phyloP scores from a whole-genome alignment of 352 stramenopile species.

The Phytophthora melonis region DNA sequence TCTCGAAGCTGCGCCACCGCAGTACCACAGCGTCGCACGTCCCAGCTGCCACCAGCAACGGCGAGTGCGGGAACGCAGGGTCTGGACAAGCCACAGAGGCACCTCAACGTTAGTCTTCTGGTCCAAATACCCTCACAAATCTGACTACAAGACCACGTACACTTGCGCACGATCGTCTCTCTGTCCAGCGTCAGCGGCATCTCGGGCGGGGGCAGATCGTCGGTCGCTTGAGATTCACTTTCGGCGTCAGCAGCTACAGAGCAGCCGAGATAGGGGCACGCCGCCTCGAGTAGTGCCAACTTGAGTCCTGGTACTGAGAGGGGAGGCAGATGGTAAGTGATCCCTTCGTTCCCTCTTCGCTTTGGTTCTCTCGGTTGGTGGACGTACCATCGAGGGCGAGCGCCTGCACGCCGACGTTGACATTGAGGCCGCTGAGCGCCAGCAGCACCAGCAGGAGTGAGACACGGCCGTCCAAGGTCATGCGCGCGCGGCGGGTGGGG shows the following conservation, averaged over 20 bases:
- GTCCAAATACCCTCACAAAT: background rate
- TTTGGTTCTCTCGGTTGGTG: background rate
- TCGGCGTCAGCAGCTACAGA: background rate
- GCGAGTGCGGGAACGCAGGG: constrained; percentile 52
- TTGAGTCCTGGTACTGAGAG: constrained; percentile 7
- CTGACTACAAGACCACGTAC: constrained; percentile 19
- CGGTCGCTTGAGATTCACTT: background rate
- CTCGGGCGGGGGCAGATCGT: constrained; percentile 34
- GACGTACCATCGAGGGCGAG: constrained; percentile 34
- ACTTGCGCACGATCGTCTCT: constrained; percentile 37
- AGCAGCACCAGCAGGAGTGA: constrained; percentile 17
- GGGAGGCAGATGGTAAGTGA: constrained; percentile 7
- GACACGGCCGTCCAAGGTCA: constrained; percentile 10
- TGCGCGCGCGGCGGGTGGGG: constrained; percentile 6
- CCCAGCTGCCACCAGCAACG: constrained; percentile 51
- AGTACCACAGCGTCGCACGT: constrained; percentile 54
- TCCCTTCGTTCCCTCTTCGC: constrained; percentile 8
- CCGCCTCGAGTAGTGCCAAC: constrained; percentile 13
- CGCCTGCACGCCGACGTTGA: constrained; percentile 19
- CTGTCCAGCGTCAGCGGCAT: constrained; percentile 37
- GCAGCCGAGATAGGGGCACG: constrained; percentile 26
- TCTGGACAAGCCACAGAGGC: constrained; percentile 23
- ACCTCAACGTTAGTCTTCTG: background rate
- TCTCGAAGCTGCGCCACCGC: constrained; percentile 58
- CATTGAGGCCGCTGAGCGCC: constrained; percentile 20